Evolutionary conservation across 805 yeast species (phyloP), one percentile per base, ranked within the genome.

Genomic region (Trichomonascus vanleenenianus): DNA sequence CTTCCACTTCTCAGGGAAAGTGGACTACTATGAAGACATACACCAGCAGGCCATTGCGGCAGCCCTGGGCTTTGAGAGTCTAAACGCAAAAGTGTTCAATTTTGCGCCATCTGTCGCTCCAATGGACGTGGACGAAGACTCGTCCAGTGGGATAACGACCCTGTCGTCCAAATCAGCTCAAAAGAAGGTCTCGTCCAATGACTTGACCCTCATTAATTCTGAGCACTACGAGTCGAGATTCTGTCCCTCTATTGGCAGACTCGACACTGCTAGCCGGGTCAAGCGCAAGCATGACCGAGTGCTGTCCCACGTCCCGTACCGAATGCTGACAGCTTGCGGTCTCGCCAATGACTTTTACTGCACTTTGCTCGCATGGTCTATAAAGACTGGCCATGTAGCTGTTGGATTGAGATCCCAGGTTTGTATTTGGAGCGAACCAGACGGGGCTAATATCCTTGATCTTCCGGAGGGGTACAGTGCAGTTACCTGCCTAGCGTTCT

Each of bases 271-370:
- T 22, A 22, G 8, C 4, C 4, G 27, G 27, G 7, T 4, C 7
- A 4, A 22, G 7, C 27, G 8, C 27, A 22, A 8, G 8, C 27
- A 22, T 8, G 8, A 22, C 7, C 27, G 27, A 4, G 27, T 22
- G 27, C 27, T 22, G 8, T 22, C 27, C 4, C 27, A 18, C n/a
- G 31, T 27, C 31, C 45, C 81, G 0, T 75, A 64, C 52, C 67
- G 72, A 49, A 75, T 76, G 0, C 58, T 79, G 16, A 80, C 76
- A 56, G 88, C 91, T 0, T 86, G 86, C 0, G 78, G 78, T 1
- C 62, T 85, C 41, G 65, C 80, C 50, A 80, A 83, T 59, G 94
- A 86, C 58, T 86, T 78, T 57, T 86, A 86, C 61, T 73, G 85
- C 2, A 83, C 83, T 56, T 66, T 83, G 45, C 74, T 85, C 0